These are phyloP conservation scores for Xylariaceae sp. DNA, from an alignment of 2,329 filamentous ascomycete genomes.

Conservation along the genomic window DNA sequence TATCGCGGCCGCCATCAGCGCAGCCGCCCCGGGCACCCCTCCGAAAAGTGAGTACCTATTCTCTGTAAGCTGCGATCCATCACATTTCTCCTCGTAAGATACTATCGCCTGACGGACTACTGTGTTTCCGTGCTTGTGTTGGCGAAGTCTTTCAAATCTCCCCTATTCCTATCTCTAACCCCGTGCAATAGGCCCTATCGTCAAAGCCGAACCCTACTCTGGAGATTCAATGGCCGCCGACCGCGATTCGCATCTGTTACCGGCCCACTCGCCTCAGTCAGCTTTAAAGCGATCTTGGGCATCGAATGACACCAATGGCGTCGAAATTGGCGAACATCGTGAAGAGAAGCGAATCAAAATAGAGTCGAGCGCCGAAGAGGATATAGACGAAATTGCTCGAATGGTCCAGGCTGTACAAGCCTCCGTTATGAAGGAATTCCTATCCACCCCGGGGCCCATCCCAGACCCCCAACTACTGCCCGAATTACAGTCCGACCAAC, in stretches of 20 bases:
- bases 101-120: neutral
- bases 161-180: constrained; percentile 7
- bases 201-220: constrained; percentile 27
- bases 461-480: constrained; percentile 1
- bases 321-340: constrained; percentile 13
- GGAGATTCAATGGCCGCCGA: constrained; percentile 25
- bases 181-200: constrained; percentile 24
- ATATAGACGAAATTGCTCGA: constrained; percentile 25
- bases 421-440: constrained; percentile 28
- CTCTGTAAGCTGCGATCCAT: constrained; percentile 1
- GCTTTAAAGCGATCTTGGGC: constrained; percentile 29
- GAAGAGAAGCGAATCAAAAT: constrained; percentile 30
- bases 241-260: constrained; percentile 12
- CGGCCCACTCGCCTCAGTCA: constrained; percentile 14
- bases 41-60: constrained; percentile 20
- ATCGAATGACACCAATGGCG: constrained; percentile 15
- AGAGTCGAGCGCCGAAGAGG: constrained; percentile 19
- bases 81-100: neutral
- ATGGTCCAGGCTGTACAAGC: constrained; percentile 29
- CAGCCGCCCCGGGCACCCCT: constrained; percentile 18
- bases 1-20: constrained; percentile 29
- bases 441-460: constrained; percentile 10
- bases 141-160: neutral
- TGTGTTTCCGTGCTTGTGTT: neutral
- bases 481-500: neutral